Evolutionary conservation across 768 basidiomycete genomes (phyloP), one percentile per base, ranked within the genome.

Genomic region (Gymnopilus dilepis): DNA sequence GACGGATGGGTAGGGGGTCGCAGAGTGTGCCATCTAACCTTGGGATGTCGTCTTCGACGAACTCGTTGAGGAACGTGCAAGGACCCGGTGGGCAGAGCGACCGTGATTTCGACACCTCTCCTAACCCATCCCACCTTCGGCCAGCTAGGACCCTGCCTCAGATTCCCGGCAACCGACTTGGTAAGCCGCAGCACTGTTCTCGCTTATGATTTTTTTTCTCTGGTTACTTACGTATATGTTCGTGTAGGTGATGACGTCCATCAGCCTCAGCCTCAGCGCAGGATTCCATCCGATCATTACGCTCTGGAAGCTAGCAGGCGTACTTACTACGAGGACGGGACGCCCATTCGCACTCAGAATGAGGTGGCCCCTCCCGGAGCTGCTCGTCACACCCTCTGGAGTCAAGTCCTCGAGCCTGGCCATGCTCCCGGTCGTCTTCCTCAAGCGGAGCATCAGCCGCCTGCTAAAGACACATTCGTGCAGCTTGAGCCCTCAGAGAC

Each of bases 371-470:
- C 80, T 22, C 81, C 78, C 33, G 82, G 83, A 54, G 75, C 85
- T 45, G 77, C 85, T 28, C 84, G 90, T 43, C 89, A 91, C 58
- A 85, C 78, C 50, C 83, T 96, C 59, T 98, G 95, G 96, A 95
- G 91, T 69, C 89, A 93, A 72, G 92, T 91, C 47, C 86, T 96
- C 63, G 92, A 96, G 59, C 82, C 88, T 42, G 82, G 85, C 26
- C 83, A 81, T 41, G 79, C 82, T 42, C 75, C 82, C 13, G 68
- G 62, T 24, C 68, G 70, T 43, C 82, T 81, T 60, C 72, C 76
- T 17, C 70, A 77, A 62, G 77, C 72, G 41, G 83, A 81, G 37
- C 69, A 73, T 71, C 48, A 76, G 70, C 38, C 70, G 64, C 64
- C 73, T 61, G 52, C 71, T 72, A 67, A 84, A 69, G 87, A 96